Evolutionary conservation across 208 protist genomes (phyloP).

Genomic region (Naegleria gruberi): DNA sequence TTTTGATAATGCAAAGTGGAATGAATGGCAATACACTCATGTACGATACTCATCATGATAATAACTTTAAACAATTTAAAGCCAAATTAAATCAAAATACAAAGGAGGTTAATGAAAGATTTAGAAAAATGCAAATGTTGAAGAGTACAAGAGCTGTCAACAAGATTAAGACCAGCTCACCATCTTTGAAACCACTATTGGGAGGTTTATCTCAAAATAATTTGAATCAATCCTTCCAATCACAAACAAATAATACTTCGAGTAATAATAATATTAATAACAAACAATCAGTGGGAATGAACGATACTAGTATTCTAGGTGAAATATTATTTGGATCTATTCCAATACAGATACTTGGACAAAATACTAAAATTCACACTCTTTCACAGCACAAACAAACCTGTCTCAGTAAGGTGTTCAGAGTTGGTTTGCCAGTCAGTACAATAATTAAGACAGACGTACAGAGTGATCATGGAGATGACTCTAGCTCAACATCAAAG

Average conservation of each 20-base stretch:
- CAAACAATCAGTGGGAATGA: not conserved
- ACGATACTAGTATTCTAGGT: conserved; percentile 2
- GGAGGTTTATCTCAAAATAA: not conserved
- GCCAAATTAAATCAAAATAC: not conserved
- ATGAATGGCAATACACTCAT: not conserved
- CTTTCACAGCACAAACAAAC: not conserved
- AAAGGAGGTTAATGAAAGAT: not conserved
- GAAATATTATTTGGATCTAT: conserved; percentile 17
- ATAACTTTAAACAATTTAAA: not conserved
- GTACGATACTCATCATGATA: not conserved
- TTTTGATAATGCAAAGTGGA: not conserved
- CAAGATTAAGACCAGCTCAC: not conserved
- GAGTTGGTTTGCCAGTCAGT: not conserved
- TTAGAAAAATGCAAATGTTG: not conserved
- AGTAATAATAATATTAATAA: not conserved
- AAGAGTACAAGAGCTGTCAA: not conserved
- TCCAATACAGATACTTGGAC: not conserved
- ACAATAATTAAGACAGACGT: not conserved
- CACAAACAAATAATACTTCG: too few relatives aligned
- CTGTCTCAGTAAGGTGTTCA: not conserved
- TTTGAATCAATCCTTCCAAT: not conserved
- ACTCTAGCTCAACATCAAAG: not conserved
- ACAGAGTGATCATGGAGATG: not conserved
- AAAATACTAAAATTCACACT: conserved; percentile 17
- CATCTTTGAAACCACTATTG: not conserved